Evolutionary conservation across 163 green algal genomes (phyloP).

Genomic region (Scenedesmus sp.): DNA sequence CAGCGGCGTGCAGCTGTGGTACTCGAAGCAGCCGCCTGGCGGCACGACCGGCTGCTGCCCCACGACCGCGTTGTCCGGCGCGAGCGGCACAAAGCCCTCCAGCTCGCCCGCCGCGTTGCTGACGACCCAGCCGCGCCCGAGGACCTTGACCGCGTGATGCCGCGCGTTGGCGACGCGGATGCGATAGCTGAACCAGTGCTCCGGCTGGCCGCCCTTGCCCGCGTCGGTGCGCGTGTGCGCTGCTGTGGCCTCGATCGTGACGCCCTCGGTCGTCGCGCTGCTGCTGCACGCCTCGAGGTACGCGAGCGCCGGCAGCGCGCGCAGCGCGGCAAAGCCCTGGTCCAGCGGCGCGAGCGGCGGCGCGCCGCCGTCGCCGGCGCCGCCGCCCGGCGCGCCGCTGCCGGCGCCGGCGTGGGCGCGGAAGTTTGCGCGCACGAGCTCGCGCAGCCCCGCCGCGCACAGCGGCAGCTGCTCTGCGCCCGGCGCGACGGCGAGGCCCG

Average conservation of each 20-base stretch:
- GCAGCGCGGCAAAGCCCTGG: constrained; percentile 61
- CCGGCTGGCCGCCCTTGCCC: constrained; percentile 29
- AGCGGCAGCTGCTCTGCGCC: constrained; percentile 27
- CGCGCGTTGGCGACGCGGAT: constrained; percentile 60
- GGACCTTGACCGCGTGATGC: constrained; percentile 2
- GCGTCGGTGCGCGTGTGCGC: constrained; percentile 38
- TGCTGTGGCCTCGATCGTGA: constrained; percentile 69
- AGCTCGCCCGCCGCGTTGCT: neutral
- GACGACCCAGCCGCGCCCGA: constrained; percentile 26
- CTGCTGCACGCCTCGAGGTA: constrained; percentile 64
- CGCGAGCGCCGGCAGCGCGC: constrained; percentile 63
- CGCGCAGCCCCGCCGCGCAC: neutral
- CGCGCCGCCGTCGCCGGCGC: neutral
- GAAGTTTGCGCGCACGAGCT: neutral
- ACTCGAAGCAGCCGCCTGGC: constrained; percentile 69
- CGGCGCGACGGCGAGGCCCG: neutral
- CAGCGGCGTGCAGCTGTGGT: constrained; percentile 69
- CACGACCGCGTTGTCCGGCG: constrained; percentile 13
- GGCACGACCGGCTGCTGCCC: constrained; percentile 58
- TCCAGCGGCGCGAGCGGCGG: neutral
- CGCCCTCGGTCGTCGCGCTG: constrained; percentile 50
- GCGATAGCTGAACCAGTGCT: constrained; percentile 59
- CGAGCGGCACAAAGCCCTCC: constrained; percentile 5
- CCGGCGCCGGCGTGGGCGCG: neutral
- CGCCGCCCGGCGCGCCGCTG: neutral